Base-by-base conservation (phyloP, 2,329 filamentous ascomycete genomes). In the Cryphonectria naterciae region DNA sequence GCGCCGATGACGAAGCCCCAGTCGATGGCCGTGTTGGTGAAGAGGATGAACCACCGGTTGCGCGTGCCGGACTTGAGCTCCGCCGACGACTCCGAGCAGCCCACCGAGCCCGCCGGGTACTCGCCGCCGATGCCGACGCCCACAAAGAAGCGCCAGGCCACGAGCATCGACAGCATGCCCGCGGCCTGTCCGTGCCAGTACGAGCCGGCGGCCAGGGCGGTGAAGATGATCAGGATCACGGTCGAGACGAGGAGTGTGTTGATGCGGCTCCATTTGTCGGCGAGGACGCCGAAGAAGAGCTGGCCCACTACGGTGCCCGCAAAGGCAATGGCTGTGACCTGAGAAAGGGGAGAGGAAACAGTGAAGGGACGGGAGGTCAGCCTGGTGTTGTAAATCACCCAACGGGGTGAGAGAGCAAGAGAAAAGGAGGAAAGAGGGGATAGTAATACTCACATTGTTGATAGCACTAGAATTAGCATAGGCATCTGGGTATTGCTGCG, bases 21-120 rank as follows among this genome's bases (percentile, higher is more conserved):
- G 78, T 97, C 93, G 72, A 97, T 97, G 85, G 94, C 92, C 35
- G 92, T 89, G 80, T 97, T 97, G 63, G 93, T 97, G 80, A 96
- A 97, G 74, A 97, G 85, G 76, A 95, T 93, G 78, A 95, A 98
- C 93, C 94, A 97, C 54, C 92, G 86, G 78, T 98, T 95, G n/a
- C 95, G 86, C 22, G 92, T 91, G 15, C 95, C 95, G 22, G 82
- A 80, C 79, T 94, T 93, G 71, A 98, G 84, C 78, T 97, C 93
- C 32, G 93, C 93, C 0, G 92, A 95, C 5, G 91, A 92, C 81
- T 98, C 95, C 2, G 94, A 93, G 68, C 90, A 92, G 1, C 92
- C 93, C 0, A 98, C 95, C 71, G 89, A 93, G 4, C 95, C 95
- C 58, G 93, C 92, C 0, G 93, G 93, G 76, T 94, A 95, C 80